phyloP scores from a whole-genome alignment of 129 eudicot genomes.

The Centella asiatica region DNA sequence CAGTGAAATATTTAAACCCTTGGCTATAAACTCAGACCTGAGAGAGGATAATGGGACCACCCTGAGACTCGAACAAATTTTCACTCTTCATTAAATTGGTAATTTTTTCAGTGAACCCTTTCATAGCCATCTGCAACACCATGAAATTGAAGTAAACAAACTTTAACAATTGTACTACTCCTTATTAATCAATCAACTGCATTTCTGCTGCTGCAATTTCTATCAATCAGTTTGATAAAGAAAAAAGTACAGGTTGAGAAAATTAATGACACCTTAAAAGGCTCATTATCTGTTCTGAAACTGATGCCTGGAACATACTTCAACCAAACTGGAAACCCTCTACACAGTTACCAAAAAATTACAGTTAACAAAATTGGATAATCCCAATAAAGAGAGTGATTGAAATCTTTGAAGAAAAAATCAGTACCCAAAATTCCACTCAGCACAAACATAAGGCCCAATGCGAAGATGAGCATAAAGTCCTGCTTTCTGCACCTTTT shows the following conservation, averaged over 20 bases:
- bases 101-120: constrained; percentile 61
- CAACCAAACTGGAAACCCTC: constrained; percentile 55
- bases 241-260: neutral
- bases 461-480: constrained; percentile 83
- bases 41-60: constrained; percentile 81
- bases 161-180: no score
- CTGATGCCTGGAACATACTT: constrained; percentile 55
- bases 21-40: constrained; percentile 51
- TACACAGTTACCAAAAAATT: constrained; percentile 8
- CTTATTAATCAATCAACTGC: no score
- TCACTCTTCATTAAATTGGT: constrained; percentile 66
- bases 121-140: constrained; percentile 57
- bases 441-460: constrained; percentile 93
- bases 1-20: neutral
- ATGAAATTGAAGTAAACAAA: constrained; percentile 2
- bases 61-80: constrained; percentile 64
- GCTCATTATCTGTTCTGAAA: constrained; percentile 54
- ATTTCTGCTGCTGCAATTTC: constrained; percentile 3
- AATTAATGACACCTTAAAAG: constrained; percentile 36
- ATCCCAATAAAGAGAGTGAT: neutral
- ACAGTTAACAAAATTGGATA: neutral
- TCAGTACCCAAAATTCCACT: constrained; percentile 82
- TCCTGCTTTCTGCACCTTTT: constrained; percentile 76
- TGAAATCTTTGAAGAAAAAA: neutral
- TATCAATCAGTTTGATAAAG: neutral